Percentiles rank a stretch among this genome's conserved stretches.
Conservation (phyloP, 164 flowering plant genomes). For the Macadamia integrifolia region DNA sequence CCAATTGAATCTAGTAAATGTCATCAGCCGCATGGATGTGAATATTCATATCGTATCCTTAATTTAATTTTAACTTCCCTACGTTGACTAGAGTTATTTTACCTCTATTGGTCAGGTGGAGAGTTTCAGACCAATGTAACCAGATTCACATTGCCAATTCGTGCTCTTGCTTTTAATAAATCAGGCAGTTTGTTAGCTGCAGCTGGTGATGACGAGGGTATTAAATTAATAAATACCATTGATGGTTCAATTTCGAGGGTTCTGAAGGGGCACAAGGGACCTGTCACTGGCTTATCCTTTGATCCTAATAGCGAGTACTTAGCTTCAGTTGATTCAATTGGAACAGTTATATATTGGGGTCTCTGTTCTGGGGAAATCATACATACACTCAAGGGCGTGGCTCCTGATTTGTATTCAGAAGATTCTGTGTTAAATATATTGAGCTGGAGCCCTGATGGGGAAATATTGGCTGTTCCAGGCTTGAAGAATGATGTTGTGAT, state of each 20-base stretch:
- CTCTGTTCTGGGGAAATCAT: constrained; percentile 61
- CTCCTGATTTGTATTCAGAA: constrained; percentile 63
- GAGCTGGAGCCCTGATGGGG: constrained; percentile 96
- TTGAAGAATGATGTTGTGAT: constrained; percentile 84
- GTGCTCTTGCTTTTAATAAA: constrained; percentile 73
- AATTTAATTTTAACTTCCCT: not conserved
- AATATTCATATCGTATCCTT: not conserved
- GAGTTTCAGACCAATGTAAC: constrained; percentile 90
- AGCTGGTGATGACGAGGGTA: constrained; percentile 98
- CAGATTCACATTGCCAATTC: constrained; percentile 94
- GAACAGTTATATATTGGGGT: constrained; percentile 83
- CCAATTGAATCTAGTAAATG: not conserved
- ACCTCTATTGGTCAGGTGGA: constrained; percentile 50
- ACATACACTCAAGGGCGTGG: constrained; percentile 63
- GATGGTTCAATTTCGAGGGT: constrained; percentile 93
- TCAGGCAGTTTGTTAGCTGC: constrained; percentile 92
- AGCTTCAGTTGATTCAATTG: constrained; percentile 79
- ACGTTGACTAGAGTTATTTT: constrained; percentile 1
- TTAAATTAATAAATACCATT: constrained; percentile 82
- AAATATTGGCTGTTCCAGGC: constrained; percentile 84
- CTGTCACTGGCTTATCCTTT: constrained; percentile 74
- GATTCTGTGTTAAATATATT: constrained; percentile 51
- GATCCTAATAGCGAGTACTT: constrained; percentile 83
- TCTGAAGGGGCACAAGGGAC: constrained; percentile 85
- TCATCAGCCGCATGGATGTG: not conserved